A percentile compares a stretch with the other conserved stretches of the same genome.
phyloP scores from a whole-genome alignment of 208 protist species.

The Tritrichomonas musculus region DNA sequence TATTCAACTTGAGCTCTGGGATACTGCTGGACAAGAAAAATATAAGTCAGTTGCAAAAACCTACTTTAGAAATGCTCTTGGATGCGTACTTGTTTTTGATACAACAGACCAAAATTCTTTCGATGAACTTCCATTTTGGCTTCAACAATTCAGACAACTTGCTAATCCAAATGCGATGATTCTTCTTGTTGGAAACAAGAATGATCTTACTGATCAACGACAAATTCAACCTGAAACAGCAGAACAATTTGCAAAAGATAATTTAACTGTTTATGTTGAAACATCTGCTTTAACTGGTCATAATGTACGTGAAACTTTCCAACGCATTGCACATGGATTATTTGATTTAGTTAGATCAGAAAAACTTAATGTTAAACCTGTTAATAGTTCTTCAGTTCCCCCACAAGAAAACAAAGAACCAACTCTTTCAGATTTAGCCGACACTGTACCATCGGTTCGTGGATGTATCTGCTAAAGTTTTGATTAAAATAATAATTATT shows the following conservation, averaged over 20 bases:
- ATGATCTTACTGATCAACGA: not conserved
- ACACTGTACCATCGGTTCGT: too few species aligned
- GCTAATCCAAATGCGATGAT: not conserved
- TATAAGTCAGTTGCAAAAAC: constrained; percentile 27
- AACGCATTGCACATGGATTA: too few species aligned
- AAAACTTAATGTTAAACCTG: too few species aligned
- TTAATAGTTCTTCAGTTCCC: too few species aligned
- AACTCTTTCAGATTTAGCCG: too few species aligned
- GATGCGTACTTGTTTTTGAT: constrained; percentile 32
- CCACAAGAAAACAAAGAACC: too few species aligned
- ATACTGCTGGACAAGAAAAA: constrained; percentile 3
- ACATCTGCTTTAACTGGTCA: not conserved
- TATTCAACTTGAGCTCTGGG: constrained; percentile 2
- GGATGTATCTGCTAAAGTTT: too few species aligned
- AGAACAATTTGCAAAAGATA: not conserved
- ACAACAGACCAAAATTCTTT: not conserved
- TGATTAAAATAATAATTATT: too few species aligned
- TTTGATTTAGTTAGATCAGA: too few species aligned
- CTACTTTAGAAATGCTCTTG: constrained; percentile 11
- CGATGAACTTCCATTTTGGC: constrained; percentile 10
- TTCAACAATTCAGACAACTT: not conserved
- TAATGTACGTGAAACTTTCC: not conserved
- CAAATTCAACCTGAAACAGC: not conserved
- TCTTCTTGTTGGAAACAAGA: not conserved
- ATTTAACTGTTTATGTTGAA: not conserved